These are phyloP conservation scores for Colletotrichum musicola DNA, from an alignment of 2,329 filamentous ascomycete genomes.

Conservation along the genomic window DNA sequence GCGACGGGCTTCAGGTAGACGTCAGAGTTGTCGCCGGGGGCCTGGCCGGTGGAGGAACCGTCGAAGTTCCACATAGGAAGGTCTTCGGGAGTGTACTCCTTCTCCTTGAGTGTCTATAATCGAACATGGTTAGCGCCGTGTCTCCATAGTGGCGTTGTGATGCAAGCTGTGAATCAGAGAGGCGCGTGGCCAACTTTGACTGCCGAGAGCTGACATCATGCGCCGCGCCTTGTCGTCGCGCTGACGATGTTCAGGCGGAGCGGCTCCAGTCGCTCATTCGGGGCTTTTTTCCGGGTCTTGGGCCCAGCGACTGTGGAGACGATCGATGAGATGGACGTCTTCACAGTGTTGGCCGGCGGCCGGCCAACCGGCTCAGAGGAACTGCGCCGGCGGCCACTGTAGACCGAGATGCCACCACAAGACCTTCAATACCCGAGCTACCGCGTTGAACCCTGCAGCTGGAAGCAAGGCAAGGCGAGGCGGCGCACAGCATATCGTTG, in stretches of 20 bases:
- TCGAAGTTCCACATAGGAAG: constrained; percentile 70
- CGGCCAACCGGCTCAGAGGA: constrained; percentile 1
- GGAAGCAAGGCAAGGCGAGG: constrained; percentile 4
- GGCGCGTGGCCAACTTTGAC: constrained; percentile 25
- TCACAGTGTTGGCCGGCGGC: constrained; percentile 24
- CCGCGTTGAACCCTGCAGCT: constrained; percentile 34
- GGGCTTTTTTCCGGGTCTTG: background rate
- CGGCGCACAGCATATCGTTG: background rate
- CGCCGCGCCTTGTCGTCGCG: constrained; percentile 24
- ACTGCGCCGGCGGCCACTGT: constrained; percentile 12
- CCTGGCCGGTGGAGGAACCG: constrained; percentile 92
- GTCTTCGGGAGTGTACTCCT: constrained; percentile 64
- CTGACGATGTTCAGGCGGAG: constrained; percentile 32
- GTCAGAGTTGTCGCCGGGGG: constrained; percentile 95
- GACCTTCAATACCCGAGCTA: constrained; percentile 27
- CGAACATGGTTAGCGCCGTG: constrained; percentile 38
- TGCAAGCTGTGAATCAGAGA: constrained; percentile 5
- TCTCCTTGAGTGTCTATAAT: constrained; percentile 62
- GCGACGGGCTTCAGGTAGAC: constrained; percentile 94
- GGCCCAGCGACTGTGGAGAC: constrained; percentile 12
- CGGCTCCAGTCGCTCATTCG: constrained; percentile 16
- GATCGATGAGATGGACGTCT: too few relatives aligned
- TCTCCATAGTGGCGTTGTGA: background rate
- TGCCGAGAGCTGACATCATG: constrained; percentile 29
- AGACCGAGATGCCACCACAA: background rate